Conservation (phyloP, 805 yeast species). For the Wickerhamiella lipophila region DNA sequence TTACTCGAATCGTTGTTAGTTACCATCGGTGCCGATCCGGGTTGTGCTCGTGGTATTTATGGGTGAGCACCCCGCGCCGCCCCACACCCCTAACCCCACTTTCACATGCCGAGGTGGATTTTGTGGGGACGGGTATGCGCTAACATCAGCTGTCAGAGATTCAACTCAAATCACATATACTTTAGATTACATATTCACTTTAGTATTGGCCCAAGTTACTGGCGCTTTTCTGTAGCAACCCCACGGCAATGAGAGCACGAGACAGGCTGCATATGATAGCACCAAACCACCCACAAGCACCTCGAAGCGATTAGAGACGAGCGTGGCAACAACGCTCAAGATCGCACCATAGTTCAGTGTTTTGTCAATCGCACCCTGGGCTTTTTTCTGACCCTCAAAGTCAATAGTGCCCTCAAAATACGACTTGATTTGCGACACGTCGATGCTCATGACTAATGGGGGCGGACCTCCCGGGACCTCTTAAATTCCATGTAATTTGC, state of each 20-base stretch:
- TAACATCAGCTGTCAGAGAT: no score
- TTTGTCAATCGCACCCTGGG: slow-evolving; percentile 2
- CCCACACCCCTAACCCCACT: background rate
- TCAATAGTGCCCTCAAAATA: slow-evolving; percentile 21
- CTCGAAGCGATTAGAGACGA: slow-evolving; percentile 15
- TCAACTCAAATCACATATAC: no score
- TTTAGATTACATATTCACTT: background rate
- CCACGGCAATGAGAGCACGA: slow-evolving; percentile 18
- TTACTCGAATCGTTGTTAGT: slow-evolving; percentile 12
- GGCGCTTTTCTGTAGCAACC: slow-evolving; percentile 19
- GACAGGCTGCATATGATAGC: slow-evolving; percentile 14
- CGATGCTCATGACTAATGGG: slow-evolving; percentile 10
- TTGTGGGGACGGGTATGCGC: background rate
- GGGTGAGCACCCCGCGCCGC: background rate
- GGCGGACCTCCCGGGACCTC: background rate
- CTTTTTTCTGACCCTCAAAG: slow-evolving; percentile 21
- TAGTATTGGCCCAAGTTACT: slow-evolving; percentile 14
- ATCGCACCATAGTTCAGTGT: slow-evolving; percentile 16
- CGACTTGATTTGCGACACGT: slow-evolving; percentile 17
- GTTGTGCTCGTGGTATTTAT: background rate
- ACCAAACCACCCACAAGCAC: slow-evolving; percentile 12
- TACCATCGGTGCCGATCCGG: background rate
- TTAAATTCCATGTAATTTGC: background rate
- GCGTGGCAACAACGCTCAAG: slow-evolving; percentile 14
- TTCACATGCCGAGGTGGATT: slow-evolving; percentile 9